Conservation (phyloP, 768 basidiomycete species). For the Suillus decipiens region DNA sequence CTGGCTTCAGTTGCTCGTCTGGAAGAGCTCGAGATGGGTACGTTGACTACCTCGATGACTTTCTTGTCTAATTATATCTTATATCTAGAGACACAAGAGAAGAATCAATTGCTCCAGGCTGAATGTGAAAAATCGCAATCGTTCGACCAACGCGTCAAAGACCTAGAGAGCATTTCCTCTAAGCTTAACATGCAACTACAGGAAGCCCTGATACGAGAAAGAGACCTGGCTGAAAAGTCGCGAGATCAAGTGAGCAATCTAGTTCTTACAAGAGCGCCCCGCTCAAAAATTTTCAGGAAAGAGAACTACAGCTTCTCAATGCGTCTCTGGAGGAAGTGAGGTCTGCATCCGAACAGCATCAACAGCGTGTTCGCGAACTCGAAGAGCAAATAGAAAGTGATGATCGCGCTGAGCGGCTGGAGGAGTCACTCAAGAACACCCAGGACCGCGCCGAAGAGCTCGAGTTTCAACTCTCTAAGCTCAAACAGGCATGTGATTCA, state of each 20-base stretch:
- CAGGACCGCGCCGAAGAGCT: slow-evolving; percentile 83
- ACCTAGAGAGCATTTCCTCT: slow-evolving; percentile 42
- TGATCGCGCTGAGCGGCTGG: slow-evolving; percentile 75
- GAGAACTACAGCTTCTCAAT: slow-evolving; percentile 68
- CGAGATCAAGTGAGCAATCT: slow-evolving; percentile 33
- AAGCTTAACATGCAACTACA: slow-evolving; percentile 45
- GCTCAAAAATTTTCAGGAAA: slow-evolving; percentile 50
- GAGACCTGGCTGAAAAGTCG: slow-evolving; percentile 42
- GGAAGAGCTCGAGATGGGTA: slow-evolving; percentile 63
- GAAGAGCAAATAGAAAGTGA: slow-evolving; percentile 84
- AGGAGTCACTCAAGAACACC: slow-evolving; percentile 71
- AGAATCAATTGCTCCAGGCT: slow-evolving; percentile 41
- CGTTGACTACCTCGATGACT: slow-evolving; percentile 20
- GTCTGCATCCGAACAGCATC: slow-evolving; percentile 53
- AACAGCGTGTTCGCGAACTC: slow-evolving; percentile 65
- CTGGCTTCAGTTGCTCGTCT: slow-evolving; percentile 58
- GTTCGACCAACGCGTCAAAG: slow-evolving; percentile 44
- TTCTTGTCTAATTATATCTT: neutral
- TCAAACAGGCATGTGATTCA: slow-evolving; percentile 61
- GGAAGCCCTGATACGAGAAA: slow-evolving; percentile 44
- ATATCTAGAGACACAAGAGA: slow-evolving; percentile 44
- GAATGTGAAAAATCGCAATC: slow-evolving; percentile 43
- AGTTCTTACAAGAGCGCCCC: neutral
- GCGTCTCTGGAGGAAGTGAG: slow-evolving; percentile 54
- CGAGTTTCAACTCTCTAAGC: slow-evolving; percentile 77